phyloP scores from a whole-genome alignment of 2,329 filamentous ascomycete species.

The Dendrostoma leiphaemia region DNA sequence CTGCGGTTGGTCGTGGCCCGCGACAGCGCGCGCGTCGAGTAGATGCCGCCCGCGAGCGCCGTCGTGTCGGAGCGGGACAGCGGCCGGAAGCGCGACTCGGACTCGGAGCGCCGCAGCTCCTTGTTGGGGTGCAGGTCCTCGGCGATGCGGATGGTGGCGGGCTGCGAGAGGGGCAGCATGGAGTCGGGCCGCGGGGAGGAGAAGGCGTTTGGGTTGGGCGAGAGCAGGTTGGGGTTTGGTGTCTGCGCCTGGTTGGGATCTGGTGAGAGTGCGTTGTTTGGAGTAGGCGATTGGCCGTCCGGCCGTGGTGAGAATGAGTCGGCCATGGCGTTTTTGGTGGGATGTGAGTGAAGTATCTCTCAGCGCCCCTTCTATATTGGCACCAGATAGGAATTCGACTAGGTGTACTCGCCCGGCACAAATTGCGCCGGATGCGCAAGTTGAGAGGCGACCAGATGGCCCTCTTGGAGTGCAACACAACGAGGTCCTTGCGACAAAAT shows the following conservation, averaged over 20 bases:
- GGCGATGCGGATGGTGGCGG: constrained; percentile 18
- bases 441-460: neutral
- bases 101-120: constrained; percentile 8
- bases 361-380: neutral
- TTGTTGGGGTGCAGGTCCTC: constrained; percentile 16
- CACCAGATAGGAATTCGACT: neutral
- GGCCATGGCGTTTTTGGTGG: neutral
- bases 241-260: neutral
- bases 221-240: constrained; percentile 1
- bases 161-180: neutral
- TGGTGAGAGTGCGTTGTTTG: neutral
- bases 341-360: neutral
- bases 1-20: constrained; percentile 12
- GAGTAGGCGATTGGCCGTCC: neutral
- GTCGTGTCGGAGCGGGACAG: constrained; percentile 15
- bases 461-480: neutral
- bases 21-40: constrained; percentile 19
- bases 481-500: neutral
- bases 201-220: neutral
- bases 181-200: neutral
- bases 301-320: constrained; percentile 4
- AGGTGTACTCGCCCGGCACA: constrained; percentile 8
- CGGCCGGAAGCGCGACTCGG: constrained; percentile 15
- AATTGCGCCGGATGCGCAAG: constrained; percentile 3
- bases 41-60: constrained; percentile 20